These are phyloP conservation scores for Agapanthus africanus DNA, from an alignment of 106 monocot genomes.

Conservation along the genomic window DNA sequence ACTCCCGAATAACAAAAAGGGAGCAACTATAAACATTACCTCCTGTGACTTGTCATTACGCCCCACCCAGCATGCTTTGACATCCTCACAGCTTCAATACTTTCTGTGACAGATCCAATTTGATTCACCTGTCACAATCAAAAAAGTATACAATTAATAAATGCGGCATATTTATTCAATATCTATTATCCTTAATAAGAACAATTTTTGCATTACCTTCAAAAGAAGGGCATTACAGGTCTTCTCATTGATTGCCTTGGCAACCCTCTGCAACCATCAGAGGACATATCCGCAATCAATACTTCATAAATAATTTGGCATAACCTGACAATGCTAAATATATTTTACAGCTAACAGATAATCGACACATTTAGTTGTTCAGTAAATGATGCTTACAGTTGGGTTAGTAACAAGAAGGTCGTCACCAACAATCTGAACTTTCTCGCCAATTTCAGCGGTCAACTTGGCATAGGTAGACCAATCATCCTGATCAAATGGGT, in stretches of 20 bases:
- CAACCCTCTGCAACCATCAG: conserved; percentile 56
- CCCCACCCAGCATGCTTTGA: conserved; percentile 97
- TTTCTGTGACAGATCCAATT: conserved; percentile 99
- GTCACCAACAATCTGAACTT: conserved; percentile 96
- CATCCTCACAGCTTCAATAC: conserved; percentile 98
- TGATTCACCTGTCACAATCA: conserved; percentile 98
- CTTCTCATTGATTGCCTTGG: conserved; percentile 93
- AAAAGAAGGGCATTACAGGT: conserved; percentile 93
- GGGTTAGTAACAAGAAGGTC: conserved; percentile 99
- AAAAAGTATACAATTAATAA: no score
- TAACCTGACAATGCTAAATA: background rate
- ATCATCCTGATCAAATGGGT: conserved; percentile 99
- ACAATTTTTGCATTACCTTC: background rate
- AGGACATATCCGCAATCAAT: background rate
- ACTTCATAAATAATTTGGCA: background rate
- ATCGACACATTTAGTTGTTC: no score
- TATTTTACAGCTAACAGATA: no score
- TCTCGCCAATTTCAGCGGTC: conserved; percentile 76
- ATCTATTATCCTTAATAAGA: no score
- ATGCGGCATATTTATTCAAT: no score
- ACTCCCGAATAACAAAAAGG: no score
- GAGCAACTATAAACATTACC: no score
- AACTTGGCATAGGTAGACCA: conserved; percentile 84
- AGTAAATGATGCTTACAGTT: conserved; percentile 67
- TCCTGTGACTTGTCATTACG: conserved; percentile 96